Evolutionary conservation across 2,329 filamentous ascomycete species (phyloP).

Genomic region (Meredithiella fracta): DNA sequence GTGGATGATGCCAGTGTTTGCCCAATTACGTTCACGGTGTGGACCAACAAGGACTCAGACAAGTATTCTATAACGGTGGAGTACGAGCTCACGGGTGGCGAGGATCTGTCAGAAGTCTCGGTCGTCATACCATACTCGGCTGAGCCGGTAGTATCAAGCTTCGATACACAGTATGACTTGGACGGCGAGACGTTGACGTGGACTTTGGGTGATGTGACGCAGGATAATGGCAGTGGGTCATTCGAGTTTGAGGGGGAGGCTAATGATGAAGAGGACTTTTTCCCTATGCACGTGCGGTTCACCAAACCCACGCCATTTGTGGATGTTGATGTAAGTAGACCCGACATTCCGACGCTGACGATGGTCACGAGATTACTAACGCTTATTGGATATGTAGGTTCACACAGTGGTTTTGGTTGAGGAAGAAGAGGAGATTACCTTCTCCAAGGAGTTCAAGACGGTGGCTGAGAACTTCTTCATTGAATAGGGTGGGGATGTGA

Average conservation of each 20-base stretch:
- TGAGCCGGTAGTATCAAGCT: slow-evolving; percentile 80
- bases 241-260: slow-evolving; percentile 93
- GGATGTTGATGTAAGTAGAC: slow-evolving; percentile 70
- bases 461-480: slow-evolving; percentile 61
- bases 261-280: slow-evolving; percentile 83
- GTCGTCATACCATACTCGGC: slow-evolving; percentile 76
- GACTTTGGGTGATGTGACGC: slow-evolving; percentile 74
- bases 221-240: slow-evolving; percentile 64
- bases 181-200: slow-evolving; percentile 86
- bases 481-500: slow-evolving; percentile 34
- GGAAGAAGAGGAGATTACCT: slow-evolving; percentile 62
- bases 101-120: slow-evolving; percentile 65
- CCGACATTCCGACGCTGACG: too few species aligned
- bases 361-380: slow-evolving; percentile 7
- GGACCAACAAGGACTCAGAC: slow-evolving; percentile 78
- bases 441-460: slow-evolving; percentile 67
- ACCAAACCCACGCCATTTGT: slow-evolving; percentile 73
- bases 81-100: slow-evolving; percentile 76
- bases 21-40: slow-evolving; percentile 91
- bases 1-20: slow-evolving; percentile 64
- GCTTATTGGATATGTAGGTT: slow-evolving; percentile 28
- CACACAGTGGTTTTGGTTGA: slow-evolving; percentile 53
- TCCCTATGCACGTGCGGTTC: slow-evolving; percentile 90
- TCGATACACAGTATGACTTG: slow-evolving; percentile 87
- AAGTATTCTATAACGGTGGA: slow-evolving; percentile 86